Percentiles rank a stretch among this genome's conserved stretches.
These are phyloP conservation scores for Lactifluus hygrophoroides DNA, from an alignment of 768 basidiomycete species.

Conservation along the genomic window DNA sequence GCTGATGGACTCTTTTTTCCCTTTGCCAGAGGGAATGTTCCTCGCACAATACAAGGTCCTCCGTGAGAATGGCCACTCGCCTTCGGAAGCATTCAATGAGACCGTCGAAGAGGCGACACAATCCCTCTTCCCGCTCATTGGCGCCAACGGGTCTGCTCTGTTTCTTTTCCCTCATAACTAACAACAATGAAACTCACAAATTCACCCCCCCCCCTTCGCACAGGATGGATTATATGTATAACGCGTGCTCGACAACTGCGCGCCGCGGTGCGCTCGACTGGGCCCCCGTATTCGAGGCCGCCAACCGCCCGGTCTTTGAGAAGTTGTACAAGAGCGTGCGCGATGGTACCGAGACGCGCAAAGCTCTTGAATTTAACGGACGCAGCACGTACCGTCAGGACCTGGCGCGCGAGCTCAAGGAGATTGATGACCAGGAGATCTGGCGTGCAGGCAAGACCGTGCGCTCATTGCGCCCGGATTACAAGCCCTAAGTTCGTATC, in stretches of 20 bases:
- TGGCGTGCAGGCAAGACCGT: slow-evolving; percentile 97
- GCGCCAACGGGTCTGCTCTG: slow-evolving; percentile 70
- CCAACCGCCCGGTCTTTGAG: slow-evolving; percentile 93
- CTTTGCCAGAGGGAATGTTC: slow-evolving; percentile 98
- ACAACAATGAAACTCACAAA: not conserved
- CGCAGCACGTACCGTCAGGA: slow-evolving; percentile 89
- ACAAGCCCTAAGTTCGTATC: slow-evolving; percentile 47
- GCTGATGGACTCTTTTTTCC: no score
- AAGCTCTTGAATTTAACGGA: slow-evolving; percentile 93
- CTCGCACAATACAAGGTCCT: slow-evolving; percentile 97
- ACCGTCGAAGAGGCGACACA: slow-evolving; percentile 99
- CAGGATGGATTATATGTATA: slow-evolving; percentile 99
- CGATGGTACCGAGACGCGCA: slow-evolving; percentile 95
- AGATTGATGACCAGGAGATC: slow-evolving; percentile 97
- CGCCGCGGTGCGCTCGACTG: slow-evolving; percentile 99
- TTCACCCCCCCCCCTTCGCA: not conserved
- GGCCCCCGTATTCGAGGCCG: slow-evolving; percentile 94
- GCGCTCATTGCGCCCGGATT: slow-evolving; percentile 79
- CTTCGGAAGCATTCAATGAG: slow-evolving; percentile 99
- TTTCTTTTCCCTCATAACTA: not conserved
- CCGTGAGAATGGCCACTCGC: slow-evolving; percentile 91
- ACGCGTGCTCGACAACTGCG: slow-evolving; percentile 97
- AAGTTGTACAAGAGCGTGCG: slow-evolving; percentile 89
- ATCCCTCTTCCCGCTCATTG: slow-evolving; percentile 94
- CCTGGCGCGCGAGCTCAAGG: slow-evolving; percentile 83